A percentile compares a stretch with the other conserved stretches of the same genome.
These are phyloP conservation scores for Alternaria infectoria DNA, from an alignment of 2,329 filamentous ascomycete genomes.

Conservation along the genomic window DNA sequence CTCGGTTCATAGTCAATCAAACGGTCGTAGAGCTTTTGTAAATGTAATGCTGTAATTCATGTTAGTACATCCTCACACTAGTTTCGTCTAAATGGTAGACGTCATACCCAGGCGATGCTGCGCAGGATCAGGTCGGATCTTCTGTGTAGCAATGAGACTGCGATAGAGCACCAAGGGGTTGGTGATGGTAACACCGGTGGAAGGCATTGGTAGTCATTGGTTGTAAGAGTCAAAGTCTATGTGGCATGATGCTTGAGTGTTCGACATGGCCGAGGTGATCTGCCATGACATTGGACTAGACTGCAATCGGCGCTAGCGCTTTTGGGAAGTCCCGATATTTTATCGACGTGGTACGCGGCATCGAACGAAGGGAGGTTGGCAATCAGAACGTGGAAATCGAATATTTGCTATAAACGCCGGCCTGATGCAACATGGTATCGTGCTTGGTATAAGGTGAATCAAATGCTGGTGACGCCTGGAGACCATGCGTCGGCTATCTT, in stretches of 20 bases:
- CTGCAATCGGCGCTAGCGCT: slow-evolving; percentile 30
- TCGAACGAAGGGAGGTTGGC: background rate
- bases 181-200: slow-evolving; percentile 55
- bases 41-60: slow-evolving; percentile 65
- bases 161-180: slow-evolving; percentile 81
- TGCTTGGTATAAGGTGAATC: slow-evolving; percentile 28
- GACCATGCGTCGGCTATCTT: slow-evolving; percentile 85
- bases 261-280: slow-evolving; percentile 29
- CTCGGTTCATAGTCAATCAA: slow-evolving; percentile 81
- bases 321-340: slow-evolving; percentile 11
- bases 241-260: slow-evolving; percentile 10
- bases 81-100: slow-evolving; percentile 36
- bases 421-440: slow-evolving; percentile 34
- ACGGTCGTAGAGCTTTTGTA: slow-evolving; percentile 76
- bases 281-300: slow-evolving; percentile 27
- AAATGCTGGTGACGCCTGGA: slow-evolving; percentile 71
- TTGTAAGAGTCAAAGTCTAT: slow-evolving; percentile 8
- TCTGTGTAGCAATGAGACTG: slow-evolving; percentile 69
- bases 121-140: slow-evolving; percentile 71
- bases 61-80: slow-evolving; percentile 22
- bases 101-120: slow-evolving; percentile 68
- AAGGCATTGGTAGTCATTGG: slow-evolving; percentile 43
- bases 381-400: background rate
- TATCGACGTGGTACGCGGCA: background rate
- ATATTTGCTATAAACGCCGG: slow-evolving; percentile 26